Percentiles rank a stretch among this genome's conserved stretches.
Evolutionary conservation across 129 eudicot genomes (phyloP).

Genomic region (Saposhnikovia divaricata): DNA sequence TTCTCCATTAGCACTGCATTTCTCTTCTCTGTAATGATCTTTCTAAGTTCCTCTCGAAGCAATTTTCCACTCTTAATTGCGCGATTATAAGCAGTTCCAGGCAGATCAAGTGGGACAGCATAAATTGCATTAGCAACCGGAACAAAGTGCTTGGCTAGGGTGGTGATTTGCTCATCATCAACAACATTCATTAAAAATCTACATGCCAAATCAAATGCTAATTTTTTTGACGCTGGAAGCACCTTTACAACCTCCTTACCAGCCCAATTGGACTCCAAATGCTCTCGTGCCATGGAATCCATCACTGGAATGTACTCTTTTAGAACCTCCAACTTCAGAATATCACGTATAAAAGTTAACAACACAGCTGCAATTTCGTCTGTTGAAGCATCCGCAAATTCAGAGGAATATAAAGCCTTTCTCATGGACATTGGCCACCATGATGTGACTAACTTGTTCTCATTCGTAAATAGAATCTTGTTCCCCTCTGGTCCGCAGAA

Average conservation of each 20-base stretch:
- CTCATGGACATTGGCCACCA: constrained; percentile 22
- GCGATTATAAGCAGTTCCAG: constrained; percentile 22
- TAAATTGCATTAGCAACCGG: constrained; percentile 10
- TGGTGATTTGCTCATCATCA: constrained; percentile 17
- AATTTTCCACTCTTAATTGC: constrained; percentile 21
- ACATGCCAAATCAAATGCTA: constrained; percentile 22
- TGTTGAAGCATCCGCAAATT: background rate
- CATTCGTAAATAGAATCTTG: constrained; percentile 28
- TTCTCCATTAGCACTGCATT: constrained; percentile 12
- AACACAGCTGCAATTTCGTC: constrained; percentile 6
- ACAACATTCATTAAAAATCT: constrained; percentile 18
- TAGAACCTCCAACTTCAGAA: constrained; percentile 20
- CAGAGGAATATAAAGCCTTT: constrained; percentile 17
- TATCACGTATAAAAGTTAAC: constrained; percentile 6
- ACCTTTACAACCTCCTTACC: constrained; percentile 6
- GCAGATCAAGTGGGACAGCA: constrained; percentile 27
- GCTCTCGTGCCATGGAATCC: constrained; percentile 28
- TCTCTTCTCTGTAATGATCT: constrained; percentile 19
- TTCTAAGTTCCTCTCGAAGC: constrained; percentile 16
- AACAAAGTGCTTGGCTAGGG: constrained; percentile 15
- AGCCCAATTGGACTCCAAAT: constrained; percentile 20
- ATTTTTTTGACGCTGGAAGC: constrained; percentile 13
- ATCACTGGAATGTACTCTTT: constrained; percentile 19
- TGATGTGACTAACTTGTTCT: constrained; percentile 14
- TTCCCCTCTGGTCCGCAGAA: constrained; percentile 28